These are phyloP conservation scores for Symbiodinium pilosum DNA, from an alignment of 73 alveolate species.

Conservation along the genomic window DNA sequence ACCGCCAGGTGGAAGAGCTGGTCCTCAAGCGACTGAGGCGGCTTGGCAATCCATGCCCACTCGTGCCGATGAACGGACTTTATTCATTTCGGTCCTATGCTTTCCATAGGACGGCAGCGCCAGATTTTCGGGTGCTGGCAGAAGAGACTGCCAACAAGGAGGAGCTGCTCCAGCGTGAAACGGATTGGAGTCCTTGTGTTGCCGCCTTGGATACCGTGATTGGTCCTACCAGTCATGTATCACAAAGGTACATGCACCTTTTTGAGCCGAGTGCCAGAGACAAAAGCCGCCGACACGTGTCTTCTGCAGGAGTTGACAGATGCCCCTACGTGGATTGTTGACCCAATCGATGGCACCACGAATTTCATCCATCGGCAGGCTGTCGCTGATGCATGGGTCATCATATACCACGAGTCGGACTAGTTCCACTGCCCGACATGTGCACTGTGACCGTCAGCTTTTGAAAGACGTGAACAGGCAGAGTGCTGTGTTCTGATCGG, in stretches of 20 bases:
- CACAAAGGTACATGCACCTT: too few species aligned
- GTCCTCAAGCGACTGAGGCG: slow-evolving; percentile 73
- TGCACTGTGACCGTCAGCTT: too few species aligned
- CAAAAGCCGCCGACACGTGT: neutral
- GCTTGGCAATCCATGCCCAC: neutral
- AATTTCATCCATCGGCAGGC: slow-evolving; percentile 96
- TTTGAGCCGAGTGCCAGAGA: too few species aligned
- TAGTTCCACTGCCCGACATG: too few species aligned
- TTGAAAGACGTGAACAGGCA: too few species aligned
- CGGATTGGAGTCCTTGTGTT: too few species aligned
- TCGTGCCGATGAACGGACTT: too few species aligned
- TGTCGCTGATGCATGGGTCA: neutral
- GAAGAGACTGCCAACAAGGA: slow-evolving; percentile 78
- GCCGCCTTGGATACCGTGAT: too few species aligned
- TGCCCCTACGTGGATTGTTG: slow-evolving; percentile 96
- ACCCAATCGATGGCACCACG: slow-evolving; percentile 96
- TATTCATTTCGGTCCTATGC: neutral
- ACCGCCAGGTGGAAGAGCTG: slow-evolving; percentile 73
- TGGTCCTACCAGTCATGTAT: too few species aligned
- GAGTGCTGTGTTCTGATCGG: slow-evolving; percentile 87
- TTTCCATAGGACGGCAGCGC: slow-evolving; percentile 43
- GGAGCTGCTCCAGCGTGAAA: neutral
- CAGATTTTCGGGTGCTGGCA: slow-evolving; percentile 67
- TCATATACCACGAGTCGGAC: neutral
- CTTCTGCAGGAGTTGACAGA: slow-evolving; percentile 95